Evolutionary conservation across 495 filamentous ascomycete genomes (phyloP).

Genomic region (Bryoglossum gracile): DNA sequence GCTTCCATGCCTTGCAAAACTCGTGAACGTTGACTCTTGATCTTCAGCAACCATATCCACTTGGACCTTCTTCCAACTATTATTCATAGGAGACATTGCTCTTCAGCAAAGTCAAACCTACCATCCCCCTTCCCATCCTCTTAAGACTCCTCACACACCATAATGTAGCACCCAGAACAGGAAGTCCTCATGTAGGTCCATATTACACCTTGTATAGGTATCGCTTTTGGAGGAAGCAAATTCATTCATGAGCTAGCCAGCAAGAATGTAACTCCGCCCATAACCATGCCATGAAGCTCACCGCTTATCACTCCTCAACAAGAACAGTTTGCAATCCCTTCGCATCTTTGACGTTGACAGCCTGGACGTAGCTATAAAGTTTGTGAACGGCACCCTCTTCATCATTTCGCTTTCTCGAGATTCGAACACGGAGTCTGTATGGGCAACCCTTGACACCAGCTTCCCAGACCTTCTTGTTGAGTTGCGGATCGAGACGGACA

Average conservation of each 20-base stretch:
- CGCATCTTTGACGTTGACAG: conserved; percentile 97
- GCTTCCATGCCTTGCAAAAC: no score
- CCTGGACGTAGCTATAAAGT: conserved; percentile 98
- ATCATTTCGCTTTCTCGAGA: conserved; percentile 99
- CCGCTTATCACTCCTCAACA: conserved; percentile 41
- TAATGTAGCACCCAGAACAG: no score
- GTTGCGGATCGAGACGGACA: conserved; percentile 92
- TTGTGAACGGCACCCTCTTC: conserved; percentile 98
- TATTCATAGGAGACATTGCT: no score
- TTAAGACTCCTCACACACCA: no score
- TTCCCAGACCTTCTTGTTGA: conserved; percentile 99
- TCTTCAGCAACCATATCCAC: no score
- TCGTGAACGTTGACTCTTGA: no score
- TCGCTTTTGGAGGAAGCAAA: no score
- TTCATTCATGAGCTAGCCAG: conserved; percentile 27
- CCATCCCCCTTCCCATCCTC: no score
- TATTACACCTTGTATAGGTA: no score
- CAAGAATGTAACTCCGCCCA: conserved; percentile 24
- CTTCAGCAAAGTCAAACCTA: no score
- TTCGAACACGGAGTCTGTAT: conserved; percentile 92
- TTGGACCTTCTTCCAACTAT: no score
- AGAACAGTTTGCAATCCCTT: conserved; percentile 91
- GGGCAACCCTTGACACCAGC: conserved; percentile 96
- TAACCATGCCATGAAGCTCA: conserved; percentile 16
- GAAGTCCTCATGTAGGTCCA: no score